Percentiles rank a stretch among this genome's conserved stretches.
These are phyloP conservation scores for Fremontodendron californicum DNA, from an alignment of 345 rosid species.

Conservation along the genomic window DNA sequence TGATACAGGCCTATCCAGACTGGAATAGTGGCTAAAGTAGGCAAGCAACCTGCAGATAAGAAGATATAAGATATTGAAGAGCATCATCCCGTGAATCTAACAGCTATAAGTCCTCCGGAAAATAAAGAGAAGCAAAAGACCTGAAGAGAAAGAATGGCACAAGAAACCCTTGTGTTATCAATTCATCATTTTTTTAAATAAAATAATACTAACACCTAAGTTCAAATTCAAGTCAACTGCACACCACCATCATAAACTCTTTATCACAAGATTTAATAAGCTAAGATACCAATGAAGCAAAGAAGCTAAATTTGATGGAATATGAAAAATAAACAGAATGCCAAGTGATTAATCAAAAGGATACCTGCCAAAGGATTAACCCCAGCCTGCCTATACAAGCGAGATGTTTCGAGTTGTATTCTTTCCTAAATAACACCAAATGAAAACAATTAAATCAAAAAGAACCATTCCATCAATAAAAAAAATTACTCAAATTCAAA, in stretches of 20 bases:
- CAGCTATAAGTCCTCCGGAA: not conserved
- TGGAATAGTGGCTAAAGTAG: conserved; percentile 88
- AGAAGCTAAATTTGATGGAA: not conserved
- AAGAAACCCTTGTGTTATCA: not conserved
- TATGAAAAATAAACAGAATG: not conserved
- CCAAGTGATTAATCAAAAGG: not conserved
- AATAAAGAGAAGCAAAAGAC: not conserved
- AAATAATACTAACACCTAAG: not conserved
- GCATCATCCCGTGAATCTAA: conserved; percentile 16
- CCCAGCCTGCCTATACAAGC: conserved; percentile 88
- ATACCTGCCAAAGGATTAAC: conserved; percentile 97
- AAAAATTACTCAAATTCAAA: not conserved
- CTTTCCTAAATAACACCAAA: conserved; percentile 57
- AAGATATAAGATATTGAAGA: conserved; percentile 17
- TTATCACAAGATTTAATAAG: not conserved
- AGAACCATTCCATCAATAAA: not conserved
- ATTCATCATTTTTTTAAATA: not conserved
- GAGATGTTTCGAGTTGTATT: conserved; percentile 93
- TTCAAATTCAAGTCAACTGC: not conserved
- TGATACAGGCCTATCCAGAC: conserved; percentile 98
- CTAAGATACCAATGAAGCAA: not conserved
- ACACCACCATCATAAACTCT: not conserved
- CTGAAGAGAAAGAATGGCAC: not conserved
- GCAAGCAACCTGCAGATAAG: conserved; percentile 68
- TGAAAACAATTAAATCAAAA: conserved; percentile 9